Conservation (phyloP, 345 rosid species). For the Salix purpurea region DNA sequence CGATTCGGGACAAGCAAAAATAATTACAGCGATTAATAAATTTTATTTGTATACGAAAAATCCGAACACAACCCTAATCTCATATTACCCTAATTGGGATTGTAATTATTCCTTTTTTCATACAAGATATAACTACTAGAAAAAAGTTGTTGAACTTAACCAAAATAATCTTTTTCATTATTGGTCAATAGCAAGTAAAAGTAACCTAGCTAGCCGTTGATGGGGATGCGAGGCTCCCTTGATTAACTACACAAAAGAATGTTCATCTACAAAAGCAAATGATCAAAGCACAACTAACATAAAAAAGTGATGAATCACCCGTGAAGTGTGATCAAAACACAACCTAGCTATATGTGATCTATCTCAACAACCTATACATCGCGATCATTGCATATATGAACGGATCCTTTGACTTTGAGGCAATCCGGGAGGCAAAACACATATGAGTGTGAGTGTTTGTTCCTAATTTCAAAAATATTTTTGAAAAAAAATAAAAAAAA, state of each 20-base stretch:
- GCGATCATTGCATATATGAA: not conserved
- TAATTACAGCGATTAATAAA: no score
- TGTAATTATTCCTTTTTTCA: not conserved
- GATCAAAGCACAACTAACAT: not conserved
- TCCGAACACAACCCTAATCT: not conserved
- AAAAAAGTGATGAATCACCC: slow-evolving; percentile 1
- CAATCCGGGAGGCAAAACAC: not conserved
- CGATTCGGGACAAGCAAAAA: no score
- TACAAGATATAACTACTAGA: not conserved
- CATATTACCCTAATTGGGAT: not conserved
- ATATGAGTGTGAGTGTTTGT: no score
- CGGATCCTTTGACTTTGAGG: slow-evolving; percentile 3
- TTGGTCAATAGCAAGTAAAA: not conserved
- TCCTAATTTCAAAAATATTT: no score
- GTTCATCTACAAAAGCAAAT: not conserved
- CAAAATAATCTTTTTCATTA: not conserved
- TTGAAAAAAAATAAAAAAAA: no score
- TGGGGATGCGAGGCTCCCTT: not conserved
- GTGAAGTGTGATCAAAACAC: slow-evolving; percentile 1
- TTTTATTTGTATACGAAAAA: no score
- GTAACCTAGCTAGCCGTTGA: not conserved
- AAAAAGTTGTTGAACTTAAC: not conserved
- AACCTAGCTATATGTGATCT: slow-evolving; percentile 1
- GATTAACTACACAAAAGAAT: not conserved
- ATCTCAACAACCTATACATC: not conserved